Conservation (phyloP, 2,329 filamentous ascomycete species). For the Colletotrichum graminicola region DNA sequence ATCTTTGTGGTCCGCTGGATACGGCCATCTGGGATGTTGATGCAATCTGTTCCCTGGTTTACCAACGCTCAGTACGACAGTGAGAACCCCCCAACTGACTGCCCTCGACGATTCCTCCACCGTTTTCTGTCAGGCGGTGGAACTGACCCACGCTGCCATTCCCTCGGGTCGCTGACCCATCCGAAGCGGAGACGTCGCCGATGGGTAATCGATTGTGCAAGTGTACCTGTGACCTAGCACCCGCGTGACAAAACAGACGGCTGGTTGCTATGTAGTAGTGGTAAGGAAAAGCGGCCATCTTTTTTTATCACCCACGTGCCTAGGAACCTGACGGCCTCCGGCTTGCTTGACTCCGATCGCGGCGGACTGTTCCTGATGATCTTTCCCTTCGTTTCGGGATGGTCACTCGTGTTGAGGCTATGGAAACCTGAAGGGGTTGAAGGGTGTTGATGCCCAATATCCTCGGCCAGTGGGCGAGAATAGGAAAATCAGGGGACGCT, state of each 20-base stretch:
- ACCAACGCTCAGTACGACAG: neutral
- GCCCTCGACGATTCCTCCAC: neutral
- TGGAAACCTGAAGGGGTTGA: neutral
- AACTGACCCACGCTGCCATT: slow-evolving; percentile 30
- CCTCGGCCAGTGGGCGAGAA: neutral
- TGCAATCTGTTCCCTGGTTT: neutral
- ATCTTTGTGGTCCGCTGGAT: neutral
- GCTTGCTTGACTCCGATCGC: neutral
- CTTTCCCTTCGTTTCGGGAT: no score
- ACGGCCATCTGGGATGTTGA: neutral
- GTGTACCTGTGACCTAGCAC: neutral
- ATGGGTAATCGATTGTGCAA: neutral
- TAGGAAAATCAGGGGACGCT: neutral
- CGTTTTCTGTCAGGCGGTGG: neutral
- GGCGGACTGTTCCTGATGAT: neutral
- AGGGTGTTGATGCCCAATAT: slow-evolving; percentile 2
- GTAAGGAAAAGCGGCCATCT: no score
- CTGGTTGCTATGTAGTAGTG: no score
- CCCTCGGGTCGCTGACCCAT: slow-evolving; percentile 22
- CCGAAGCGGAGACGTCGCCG: neutral
- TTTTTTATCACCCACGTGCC: no score
- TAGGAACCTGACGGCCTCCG: no score
- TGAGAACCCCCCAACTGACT: neutral
- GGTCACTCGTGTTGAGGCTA: no score
- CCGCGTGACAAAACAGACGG: no score